These are phyloP conservation scores for Volutella citrinella DNA, from an alignment of 2,329 filamentous ascomycete genomes.

Conservation along the genomic window DNA sequence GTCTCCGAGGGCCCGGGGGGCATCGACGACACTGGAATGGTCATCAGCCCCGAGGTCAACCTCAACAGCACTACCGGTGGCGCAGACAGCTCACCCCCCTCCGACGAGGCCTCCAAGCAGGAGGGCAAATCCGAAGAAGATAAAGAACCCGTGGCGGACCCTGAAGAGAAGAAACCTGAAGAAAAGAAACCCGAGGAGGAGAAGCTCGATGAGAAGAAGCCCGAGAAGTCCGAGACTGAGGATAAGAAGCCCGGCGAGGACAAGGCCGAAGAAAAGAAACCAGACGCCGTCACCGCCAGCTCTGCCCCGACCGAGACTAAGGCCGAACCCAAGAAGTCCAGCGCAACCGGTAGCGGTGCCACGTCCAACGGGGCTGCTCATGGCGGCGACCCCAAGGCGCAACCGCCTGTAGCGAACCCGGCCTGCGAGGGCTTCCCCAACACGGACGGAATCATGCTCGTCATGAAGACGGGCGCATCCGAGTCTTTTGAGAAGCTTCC, in stretches of 20 bases:
- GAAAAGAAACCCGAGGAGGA: constrained; percentile 4
- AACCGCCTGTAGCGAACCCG: constrained; percentile 10
- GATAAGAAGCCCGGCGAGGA: constrained; percentile 1
- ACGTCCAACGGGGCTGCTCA: constrained; percentile 9
- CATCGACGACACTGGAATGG: constrained; percentile 37
- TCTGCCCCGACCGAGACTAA: constrained; percentile 2
- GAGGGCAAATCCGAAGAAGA: constrained; percentile 1
- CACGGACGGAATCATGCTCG: constrained; percentile 43
- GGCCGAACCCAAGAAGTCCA: constrained; percentile 3
- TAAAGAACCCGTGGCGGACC: too few relatives aligned
- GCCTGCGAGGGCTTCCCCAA: constrained; percentile 40
- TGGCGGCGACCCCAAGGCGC: constrained; percentile 7
- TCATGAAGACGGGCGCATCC: constrained; percentile 59
- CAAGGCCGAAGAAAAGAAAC: constrained; percentile 2
- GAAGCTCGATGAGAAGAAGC: constrained; percentile 3
- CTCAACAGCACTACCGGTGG: constrained; percentile 28
- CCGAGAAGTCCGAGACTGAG: constrained; percentile 3
- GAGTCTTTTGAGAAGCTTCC: constrained; percentile 53
- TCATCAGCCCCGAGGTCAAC: constrained; percentile 19
- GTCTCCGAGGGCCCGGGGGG: constrained; percentile 28
- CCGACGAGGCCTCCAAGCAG: background rate
- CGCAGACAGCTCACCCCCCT: constrained; percentile 1
- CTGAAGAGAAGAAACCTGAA: constrained; percentile 1
- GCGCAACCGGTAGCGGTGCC: constrained; percentile 1
- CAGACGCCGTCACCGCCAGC: constrained; percentile 3